Conservation (phyloP, 202 grass and related monocot genomes). For the Miscanthus sacchariflorus region DNA sequence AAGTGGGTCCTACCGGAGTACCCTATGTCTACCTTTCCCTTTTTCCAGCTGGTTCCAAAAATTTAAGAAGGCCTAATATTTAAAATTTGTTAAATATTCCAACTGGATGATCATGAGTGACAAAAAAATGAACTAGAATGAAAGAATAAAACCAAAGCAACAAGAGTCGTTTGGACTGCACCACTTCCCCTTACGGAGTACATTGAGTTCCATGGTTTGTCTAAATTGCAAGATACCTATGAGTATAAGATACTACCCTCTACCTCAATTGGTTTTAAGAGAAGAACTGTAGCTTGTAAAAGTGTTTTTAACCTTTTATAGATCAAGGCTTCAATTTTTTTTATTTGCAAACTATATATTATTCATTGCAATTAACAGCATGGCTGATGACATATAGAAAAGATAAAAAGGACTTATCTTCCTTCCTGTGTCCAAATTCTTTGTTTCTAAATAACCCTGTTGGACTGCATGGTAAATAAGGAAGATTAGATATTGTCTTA, state of each 20-base stretch:
- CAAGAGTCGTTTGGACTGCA: neutral
- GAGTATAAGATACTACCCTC: slow-evolving; percentile 7
- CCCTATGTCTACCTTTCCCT: neutral
- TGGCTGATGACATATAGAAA: slow-evolving; percentile 41
- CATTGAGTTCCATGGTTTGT: slow-evolving; percentile 6
- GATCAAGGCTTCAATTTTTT: neutral
- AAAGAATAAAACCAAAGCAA: slow-evolving; percentile 2
- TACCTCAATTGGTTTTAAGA: neutral
- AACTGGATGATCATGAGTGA: neutral
- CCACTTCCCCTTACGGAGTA: neutral
- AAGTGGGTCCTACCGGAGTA: neutral
- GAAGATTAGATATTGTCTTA: slow-evolving; percentile 31
- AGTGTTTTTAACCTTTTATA: neutral
- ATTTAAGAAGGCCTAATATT: neutral
- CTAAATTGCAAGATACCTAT: slow-evolving; percentile 25
- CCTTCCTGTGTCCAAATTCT: slow-evolving; percentile 45
- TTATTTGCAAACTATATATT: neutral
- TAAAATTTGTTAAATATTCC: neutral
- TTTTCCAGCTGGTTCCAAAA: neutral
- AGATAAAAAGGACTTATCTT: slow-evolving; percentile 67
- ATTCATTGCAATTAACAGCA: slow-evolving; percentile 1
- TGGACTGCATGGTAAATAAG: slow-evolving; percentile 49
- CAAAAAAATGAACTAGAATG: slow-evolving; percentile 6
- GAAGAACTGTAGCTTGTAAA: neutral
- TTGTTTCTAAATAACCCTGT: slow-evolving; percentile 45